Base-by-base conservation (phyloP, 208 protist species). In the Crithidia expoeki region DNA sequence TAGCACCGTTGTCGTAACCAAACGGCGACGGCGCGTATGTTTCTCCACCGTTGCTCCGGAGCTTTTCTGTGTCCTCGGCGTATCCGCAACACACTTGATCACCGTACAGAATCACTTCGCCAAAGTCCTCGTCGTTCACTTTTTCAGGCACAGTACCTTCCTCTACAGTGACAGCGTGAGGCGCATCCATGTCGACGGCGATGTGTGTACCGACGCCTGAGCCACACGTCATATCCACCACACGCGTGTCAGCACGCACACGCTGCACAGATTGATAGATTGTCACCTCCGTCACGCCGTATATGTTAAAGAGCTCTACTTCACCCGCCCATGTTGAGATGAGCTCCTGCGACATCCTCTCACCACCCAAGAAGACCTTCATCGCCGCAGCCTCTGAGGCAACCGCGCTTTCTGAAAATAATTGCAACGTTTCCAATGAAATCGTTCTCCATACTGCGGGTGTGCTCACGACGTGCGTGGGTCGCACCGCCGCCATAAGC, bases 281-380 rank as follows among this genome's bases (percentile, higher is more conserved):
- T 1, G 85, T 91, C 25, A 61, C 85, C 68, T 91, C 85, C 28
- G 85, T 91, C 12, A 91, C 80, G 12, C 85, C 85, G 55, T 91
- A 91, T 19, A 91, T 79, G 62, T 85, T 91, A 70, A 75, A 77
- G 28, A 91, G 78, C 33, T 79, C 64, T 16, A 84, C 85, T 46
- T 19, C 27, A 2, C 17, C 47, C 0, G 76, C 68, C 85, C 85
- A 91, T 17, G 32, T 23, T 12, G 74, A 53, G 23, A 88, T 56
- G 2, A 88, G 25, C 16, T 27, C 40, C 56, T 76, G 79, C 19
- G 80, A 53, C 70, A 91, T 70, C 27, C 56, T 59, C 46, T 91
- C 85, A 10, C 85, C 85, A 0, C 85, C 85, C 2, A 87, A 62
- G 47, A 84, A 88, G 30, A 91, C 64, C 61, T 74, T 76, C 44